Evolutionary conservation across 345 rosid species (phyloP).

Genomic region (Excoecaria agallocha): DNA sequence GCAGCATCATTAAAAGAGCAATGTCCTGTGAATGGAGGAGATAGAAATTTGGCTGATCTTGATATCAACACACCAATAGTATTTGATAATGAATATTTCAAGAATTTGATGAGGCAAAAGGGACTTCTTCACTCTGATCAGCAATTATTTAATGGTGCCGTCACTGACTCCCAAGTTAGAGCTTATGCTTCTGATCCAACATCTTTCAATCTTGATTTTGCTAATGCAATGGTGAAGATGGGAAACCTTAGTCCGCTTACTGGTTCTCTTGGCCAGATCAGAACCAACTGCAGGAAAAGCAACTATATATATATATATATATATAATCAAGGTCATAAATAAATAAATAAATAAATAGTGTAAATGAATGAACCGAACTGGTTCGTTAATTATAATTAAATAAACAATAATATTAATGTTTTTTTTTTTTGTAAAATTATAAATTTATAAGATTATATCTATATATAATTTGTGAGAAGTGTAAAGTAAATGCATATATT

Average conservation of each 20-base stretch:
- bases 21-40: constrained; percentile 44
- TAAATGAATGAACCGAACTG: too few relatives aligned
- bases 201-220: constrained; percentile 45
- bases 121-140: constrained; percentile 74
- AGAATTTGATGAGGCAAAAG: constrained; percentile 39
- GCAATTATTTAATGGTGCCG: constrained; percentile 45
- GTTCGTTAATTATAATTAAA: too few relatives aligned
- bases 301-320: constrained; percentile 5
- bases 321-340: too few relatives aligned
- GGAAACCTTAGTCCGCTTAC: constrained; percentile 31
- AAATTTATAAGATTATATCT: too few relatives aligned
- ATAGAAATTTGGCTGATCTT: constrained; percentile 37
- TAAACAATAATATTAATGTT: too few relatives aligned
- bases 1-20: constrained; percentile 27
- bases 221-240: constrained; percentile 35
- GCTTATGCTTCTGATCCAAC: constrained; percentile 33
- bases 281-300: constrained; percentile 27
- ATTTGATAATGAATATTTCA: constrained; percentile 65
- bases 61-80: constrained; percentile 37
- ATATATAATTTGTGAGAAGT: too few relatives aligned
- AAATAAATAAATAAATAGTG: too few relatives aligned
- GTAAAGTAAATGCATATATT: too few relatives aligned
- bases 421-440: too few relatives aligned
- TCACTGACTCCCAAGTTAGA: constrained; percentile 46
- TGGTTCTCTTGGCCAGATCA: constrained; percentile 26